Evolutionary conservation across 495 filamentous ascomycete species (phyloP).

Genomic region (Tuber umbilicatum): DNA sequence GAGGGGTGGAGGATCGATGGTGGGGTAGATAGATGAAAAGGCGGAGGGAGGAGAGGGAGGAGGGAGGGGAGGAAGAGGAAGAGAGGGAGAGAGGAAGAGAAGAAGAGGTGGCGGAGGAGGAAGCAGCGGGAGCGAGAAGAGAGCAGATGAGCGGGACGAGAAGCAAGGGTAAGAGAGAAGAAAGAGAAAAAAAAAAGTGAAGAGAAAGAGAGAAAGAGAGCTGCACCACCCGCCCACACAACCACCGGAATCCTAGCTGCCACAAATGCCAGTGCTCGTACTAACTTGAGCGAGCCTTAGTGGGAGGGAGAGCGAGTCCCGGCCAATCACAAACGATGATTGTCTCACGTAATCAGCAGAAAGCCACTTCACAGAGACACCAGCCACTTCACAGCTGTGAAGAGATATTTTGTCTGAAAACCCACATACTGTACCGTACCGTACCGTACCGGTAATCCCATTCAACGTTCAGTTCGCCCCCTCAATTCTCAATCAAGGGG

Average conservation of each 20-base stretch:
- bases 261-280: not conserved
- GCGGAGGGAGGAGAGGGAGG: not conserved
- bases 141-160: slow-evolving; percentile 11
- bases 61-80: not conserved
- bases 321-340: not conserved
- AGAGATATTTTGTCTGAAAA: not conserved
- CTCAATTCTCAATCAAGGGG: not conserved
- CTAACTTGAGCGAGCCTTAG: not conserved
- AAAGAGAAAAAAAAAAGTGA: slow-evolving; percentile 13
- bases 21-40: not conserved
- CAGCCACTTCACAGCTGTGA: not conserved
- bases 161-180: slow-evolving; percentile 9
- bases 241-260: slow-evolving; percentile 8
- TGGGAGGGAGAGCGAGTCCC: not conserved
- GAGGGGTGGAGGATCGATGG: slow-evolving; percentile 5
- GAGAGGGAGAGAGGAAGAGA: slow-evolving; percentile 15
- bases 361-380: not conserved
- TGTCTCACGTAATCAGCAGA: slow-evolving; percentile 3
- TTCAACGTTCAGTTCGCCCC: not conserved
- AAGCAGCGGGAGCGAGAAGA: slow-evolving; percentile 18
- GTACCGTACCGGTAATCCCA: not conserved
- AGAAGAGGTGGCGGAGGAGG: slow-evolving; percentile 20
- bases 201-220: slow-evolving; percentile 19
- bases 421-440: no score
- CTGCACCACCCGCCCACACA: slow-evolving; percentile 21